Evolutionary conservation across 495 filamentous ascomycete species (phyloP).

Genomic region (Hypoxylon lenormandii): DNA sequence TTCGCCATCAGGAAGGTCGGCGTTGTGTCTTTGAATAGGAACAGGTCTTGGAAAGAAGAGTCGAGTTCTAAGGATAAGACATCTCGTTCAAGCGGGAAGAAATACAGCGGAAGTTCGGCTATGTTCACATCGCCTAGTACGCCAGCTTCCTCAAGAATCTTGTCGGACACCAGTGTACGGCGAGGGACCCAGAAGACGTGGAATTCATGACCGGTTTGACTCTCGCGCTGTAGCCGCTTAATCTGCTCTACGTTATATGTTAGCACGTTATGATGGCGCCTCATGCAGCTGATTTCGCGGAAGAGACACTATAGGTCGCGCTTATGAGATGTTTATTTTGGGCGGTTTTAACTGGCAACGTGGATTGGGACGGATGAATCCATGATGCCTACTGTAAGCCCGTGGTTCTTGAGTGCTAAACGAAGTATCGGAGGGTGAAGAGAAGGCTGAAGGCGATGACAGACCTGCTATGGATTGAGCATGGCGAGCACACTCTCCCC

Average conservation of each 20-base stretch:
- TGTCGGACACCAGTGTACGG: constrained; percentile 89
- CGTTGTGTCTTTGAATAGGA: constrained; percentile 90
- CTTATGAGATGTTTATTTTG: constrained; percentile 39
- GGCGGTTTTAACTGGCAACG: constrained; percentile 35
- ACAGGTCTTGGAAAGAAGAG: constrained; percentile 85
- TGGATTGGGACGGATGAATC: constrained; percentile 33
- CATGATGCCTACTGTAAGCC: constrained; percentile 46
- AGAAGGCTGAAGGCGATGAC: constrained; percentile 52
- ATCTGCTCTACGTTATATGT: constrained; percentile 78
- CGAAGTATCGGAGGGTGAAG: constrained; percentile 9
- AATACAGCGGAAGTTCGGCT: constrained; percentile 84
- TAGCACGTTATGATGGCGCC: constrained; percentile 48
- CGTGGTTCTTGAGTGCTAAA: constrained; percentile 31
- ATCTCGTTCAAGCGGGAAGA: constrained; percentile 91
- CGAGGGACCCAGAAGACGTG: constrained; percentile 93
- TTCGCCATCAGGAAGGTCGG: constrained; percentile 86
- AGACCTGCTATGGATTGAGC: constrained; percentile 88
- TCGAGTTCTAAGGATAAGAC: constrained; percentile 90
- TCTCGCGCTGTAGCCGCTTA: constrained; percentile 84
- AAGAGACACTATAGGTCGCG: constrained; percentile 34
- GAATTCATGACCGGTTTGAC: constrained; percentile 91
- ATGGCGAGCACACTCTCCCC: constrained; percentile 85
- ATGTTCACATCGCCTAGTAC: constrained; percentile 93
- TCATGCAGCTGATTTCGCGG: constrained; percentile 5
- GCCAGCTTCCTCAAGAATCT: constrained; percentile 91